Evolutionary conservation across 2,329 filamentous ascomycete species (phyloP).

Genomic region (Biscogniauxia marginata): DNA sequence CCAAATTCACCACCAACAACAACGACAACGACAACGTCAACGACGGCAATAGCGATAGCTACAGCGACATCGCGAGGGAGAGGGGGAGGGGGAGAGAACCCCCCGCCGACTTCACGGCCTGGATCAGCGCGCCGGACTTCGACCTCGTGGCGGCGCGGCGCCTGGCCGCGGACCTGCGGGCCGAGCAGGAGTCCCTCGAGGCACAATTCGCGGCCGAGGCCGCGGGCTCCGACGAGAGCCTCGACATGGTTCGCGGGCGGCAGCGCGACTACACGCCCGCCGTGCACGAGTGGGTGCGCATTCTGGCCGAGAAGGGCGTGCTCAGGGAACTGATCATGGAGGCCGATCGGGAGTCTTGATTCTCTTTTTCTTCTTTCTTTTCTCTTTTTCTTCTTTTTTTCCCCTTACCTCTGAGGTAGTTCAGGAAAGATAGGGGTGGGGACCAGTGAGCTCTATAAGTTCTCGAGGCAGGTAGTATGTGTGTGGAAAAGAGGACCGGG

Average conservation of each 20-base stretch:
- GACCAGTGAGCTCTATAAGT: too few species aligned
- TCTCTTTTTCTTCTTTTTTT: background rate
- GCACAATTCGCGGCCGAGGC: slow-evolving; percentile 50
- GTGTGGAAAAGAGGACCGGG: too few species aligned
- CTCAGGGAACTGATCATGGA: slow-evolving; percentile 43
- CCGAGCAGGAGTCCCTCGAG: slow-evolving; percentile 42
- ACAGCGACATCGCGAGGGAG: too few species aligned
- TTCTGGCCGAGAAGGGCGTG: slow-evolving; percentile 64
- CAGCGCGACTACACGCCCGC: slow-evolving; percentile 68
- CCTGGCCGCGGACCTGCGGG: slow-evolving; percentile 39
- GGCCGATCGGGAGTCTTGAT: slow-evolving; percentile 6
- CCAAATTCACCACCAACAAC: background rate
- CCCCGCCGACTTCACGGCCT: slow-evolving; percentile 1
- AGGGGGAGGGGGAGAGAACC: background rate
- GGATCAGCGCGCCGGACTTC: slow-evolving; percentile 8
- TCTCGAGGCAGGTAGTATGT: too few species aligned
- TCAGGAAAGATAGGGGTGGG: too few species aligned
- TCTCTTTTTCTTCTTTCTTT: background rate
- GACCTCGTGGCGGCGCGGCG: slow-evolving; percentile 29
- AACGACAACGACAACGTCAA: too few species aligned
- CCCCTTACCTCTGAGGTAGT: too few species aligned
- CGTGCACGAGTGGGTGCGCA: slow-evolving; percentile 67
- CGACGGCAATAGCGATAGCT: too few species aligned
- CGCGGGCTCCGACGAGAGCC: slow-evolving; percentile 41
- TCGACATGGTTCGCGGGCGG: slow-evolving; percentile 51